Base-by-base conservation (phyloP, 768 basidiomycete species). In the Lyophyllum decastes region DNA sequence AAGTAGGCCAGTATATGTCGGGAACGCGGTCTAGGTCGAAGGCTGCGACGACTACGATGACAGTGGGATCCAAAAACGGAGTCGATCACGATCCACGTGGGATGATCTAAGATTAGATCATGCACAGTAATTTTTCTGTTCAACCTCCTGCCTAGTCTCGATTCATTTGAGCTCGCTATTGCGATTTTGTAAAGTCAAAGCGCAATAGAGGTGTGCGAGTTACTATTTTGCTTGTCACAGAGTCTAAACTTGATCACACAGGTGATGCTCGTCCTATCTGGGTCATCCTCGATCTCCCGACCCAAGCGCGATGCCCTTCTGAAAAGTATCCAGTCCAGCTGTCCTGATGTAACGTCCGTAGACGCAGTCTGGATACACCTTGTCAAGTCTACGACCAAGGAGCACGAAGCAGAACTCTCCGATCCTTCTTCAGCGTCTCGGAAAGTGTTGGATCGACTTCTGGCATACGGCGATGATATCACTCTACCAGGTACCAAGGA, bases 291-390 rank as follows among this genome's bases (percentile, higher is more conserved):
- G 12, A 73, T 94, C 56, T 90, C 94, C 1, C 70, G 72, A 25
- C 81, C 88, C 9, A 93, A 90, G 68, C 86, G 89, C 49, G 80
- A 85, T 53, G 78, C 78, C 24, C 82, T 96, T 16, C 76, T 95
- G 48, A 73, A 74, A 35, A 70, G 77, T 21, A 82, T 94, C 57
- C 87, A 87, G 66, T 67, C 75, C 44, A 66, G 66, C 54, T 73
- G 78, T 47, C 73, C 87, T 0, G 73, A 78, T 48, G 70, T 98
- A 65, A 65, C 73, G 8, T 84, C 90, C 4, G 73, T 98, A 49
- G 94, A 97, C 63, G 88, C 91, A 11, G 77, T 95, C 54, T 93
- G 88, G 78, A 71, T 96, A 4, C 97, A 99, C 72, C 82, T 96
- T 14, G 83, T 98, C 64, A 85, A 91, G 62, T 83, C 85, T 58